These are phyloP conservation scores for Chrysoporthe puriensis DNA, from an alignment of 2,329 filamentous ascomycete genomes.

Conservation along the genomic window DNA sequence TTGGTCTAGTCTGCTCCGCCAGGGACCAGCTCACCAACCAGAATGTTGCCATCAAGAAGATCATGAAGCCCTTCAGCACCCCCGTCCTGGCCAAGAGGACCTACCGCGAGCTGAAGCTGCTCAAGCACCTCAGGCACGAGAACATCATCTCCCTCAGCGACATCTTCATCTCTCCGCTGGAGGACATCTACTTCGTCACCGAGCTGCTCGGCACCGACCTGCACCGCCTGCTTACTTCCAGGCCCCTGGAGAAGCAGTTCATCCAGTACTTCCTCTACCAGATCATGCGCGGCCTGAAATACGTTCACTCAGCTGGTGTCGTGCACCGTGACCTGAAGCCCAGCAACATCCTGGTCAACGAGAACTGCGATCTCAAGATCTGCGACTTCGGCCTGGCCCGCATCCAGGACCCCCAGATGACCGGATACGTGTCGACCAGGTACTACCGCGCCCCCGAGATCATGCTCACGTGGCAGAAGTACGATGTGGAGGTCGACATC, in stretches of 20 bases:
- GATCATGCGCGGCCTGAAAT: constrained; percentile 97
- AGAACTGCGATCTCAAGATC: constrained; percentile 99
- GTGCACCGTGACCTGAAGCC: constrained; percentile 98
- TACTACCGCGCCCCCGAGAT: constrained; percentile 99
- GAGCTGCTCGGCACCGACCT: constrained; percentile 96
- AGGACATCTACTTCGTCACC: constrained; percentile 99
- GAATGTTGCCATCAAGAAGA: constrained; percentile 99
- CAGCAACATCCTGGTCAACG: constrained; percentile 98
- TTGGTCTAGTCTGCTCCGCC: constrained; percentile 96
- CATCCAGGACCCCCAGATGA: constrained; percentile 99
- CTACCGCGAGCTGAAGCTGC: constrained; percentile 93
- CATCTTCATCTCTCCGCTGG: constrained; percentile 98
- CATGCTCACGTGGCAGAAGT: constrained; percentile 99
- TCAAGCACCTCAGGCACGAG: constrained; percentile 96
- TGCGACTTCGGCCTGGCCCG: constrained; percentile 97
- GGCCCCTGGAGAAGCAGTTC: constrained; percentile 98
- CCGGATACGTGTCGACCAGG: constrained; percentile 95
- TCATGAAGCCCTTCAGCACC: constrained; percentile 99
- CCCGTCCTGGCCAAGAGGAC: constrained; percentile 96
- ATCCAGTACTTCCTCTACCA: constrained; percentile 99
- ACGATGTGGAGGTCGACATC: constrained; percentile 98
- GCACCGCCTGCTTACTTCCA: constrained; percentile 90
- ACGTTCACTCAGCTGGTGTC: constrained; percentile 97
- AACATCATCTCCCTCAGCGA: constrained; percentile 96
- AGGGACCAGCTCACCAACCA: constrained; percentile 97